Evolutionary conservation across 2,329 filamentous ascomycete species (phyloP).

Genomic region (Neofusicoccum parvum): DNA sequence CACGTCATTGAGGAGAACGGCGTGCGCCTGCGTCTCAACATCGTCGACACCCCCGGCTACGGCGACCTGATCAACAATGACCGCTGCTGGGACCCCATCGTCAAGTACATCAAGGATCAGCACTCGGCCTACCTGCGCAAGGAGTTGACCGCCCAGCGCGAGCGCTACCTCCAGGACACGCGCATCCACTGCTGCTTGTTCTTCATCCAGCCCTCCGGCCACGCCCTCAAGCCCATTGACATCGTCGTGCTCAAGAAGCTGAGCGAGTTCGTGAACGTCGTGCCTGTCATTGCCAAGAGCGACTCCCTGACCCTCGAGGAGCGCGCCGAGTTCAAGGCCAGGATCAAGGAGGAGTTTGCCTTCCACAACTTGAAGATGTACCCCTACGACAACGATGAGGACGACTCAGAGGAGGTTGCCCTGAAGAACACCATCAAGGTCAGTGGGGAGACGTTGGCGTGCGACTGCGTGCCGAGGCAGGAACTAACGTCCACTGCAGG

Average conservation of each 20-base stretch:
- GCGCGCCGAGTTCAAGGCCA: slow-evolving; percentile 93
- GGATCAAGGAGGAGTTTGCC: slow-evolving; percentile 98
- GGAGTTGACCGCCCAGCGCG: slow-evolving; percentile 97
- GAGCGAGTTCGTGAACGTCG: slow-evolving; percentile 98
- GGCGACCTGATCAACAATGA: slow-evolving; percentile 99
- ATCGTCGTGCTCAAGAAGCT: slow-evolving; percentile 99
- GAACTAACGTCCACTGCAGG: slow-evolving; percentile 56
- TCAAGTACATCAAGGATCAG: slow-evolving; percentile 99
- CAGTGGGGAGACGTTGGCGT: slow-evolving; percentile 28
- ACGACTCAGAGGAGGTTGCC: slow-evolving; percentile 92
- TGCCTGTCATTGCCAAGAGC: slow-evolving; percentile 97
- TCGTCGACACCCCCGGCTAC: slow-evolving; percentile 97
- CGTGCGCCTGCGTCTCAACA: slow-evolving; percentile 95
- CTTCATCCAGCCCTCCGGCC: slow-evolving; percentile 98
- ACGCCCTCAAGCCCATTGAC: slow-evolving; percentile 98
- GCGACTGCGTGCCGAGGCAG: too few species aligned
- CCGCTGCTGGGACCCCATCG: slow-evolving; percentile 99
- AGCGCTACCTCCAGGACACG: slow-evolving; percentile 98
- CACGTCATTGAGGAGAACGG: slow-evolving; percentile 99
- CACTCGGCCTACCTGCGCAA: slow-evolving; percentile 99
- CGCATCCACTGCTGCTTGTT: slow-evolving; percentile 99
- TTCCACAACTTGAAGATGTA: slow-evolving; percentile 99
- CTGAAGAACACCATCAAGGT: slow-evolving; percentile 98
- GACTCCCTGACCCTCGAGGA: slow-evolving; percentile 96
- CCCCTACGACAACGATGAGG: slow-evolving; percentile 98